Evolutionary conservation across 2,329 filamentous ascomycete genomes (phyloP), one percentile per base, ranked within the genome.

Genomic region (Aspergillus carbonarius): DNA sequence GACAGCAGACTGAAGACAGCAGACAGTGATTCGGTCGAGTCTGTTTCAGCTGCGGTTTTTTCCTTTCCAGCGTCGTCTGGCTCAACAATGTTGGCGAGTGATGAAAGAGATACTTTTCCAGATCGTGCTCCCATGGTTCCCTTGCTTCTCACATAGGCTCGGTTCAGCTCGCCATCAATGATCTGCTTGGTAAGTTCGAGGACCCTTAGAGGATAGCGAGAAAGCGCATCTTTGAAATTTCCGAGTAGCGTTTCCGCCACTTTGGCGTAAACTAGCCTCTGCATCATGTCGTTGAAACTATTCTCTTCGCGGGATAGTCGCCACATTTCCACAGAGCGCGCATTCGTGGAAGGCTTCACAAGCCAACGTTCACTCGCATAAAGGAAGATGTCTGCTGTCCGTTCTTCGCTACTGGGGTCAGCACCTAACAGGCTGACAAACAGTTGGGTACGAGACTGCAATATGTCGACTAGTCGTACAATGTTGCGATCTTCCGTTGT

Each of bases 1-100:
- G 76, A 79, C 3, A 79, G 64, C 17, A 79, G 63, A 55, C 76
- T 79, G 62, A 78, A 75, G 8, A 76, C 75, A 9, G 72, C 71
- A 5, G 75, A 72, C 27, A 79, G 57, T 3, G 74, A 75, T 49
- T 78, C 76, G 4, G 65, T 66, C 20, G 69, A 66, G 15, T 76
- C 75, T 47, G 57, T 27, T 8, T 60, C 64, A 3, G 55, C 52
- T 5, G 57, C 49, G 32, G 32, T 35, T n/a, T 62, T 52, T 20
- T 62, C 60, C 34, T 63, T 46, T n/a, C 64, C 50, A 10, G 61
- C 30, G 2, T 57, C 46, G 13, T 69, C 58, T 0, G 65, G 61
- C 1, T 65, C 49, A 2, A 71, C 68, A 27, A 79, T 76, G 32
- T 68, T 74, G 15, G 72, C 65, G 25, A 78, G 58, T 9, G 74